These are phyloP conservation scores for Lagerstroemia speciosa DNA, from an alignment of 345 rosid genomes.

Conservation along the genomic window DNA sequence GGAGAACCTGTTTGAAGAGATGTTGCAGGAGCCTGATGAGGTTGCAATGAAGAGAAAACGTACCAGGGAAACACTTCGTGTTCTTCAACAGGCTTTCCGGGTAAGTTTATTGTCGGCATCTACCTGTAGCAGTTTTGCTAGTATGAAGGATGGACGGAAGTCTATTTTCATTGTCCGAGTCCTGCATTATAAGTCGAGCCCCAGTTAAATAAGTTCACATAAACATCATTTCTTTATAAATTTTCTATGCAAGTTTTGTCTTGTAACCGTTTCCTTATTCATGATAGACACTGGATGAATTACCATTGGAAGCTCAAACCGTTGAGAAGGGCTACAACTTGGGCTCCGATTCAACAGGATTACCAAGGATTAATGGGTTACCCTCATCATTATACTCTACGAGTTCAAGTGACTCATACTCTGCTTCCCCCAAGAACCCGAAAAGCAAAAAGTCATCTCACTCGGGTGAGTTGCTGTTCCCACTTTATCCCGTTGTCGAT, in stretches of 20 bases:
- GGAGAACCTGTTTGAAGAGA: conserved; percentile 94
- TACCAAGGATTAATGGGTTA: conserved; percentile 72
- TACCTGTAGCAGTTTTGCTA: not conserved
- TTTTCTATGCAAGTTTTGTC: not conserved
- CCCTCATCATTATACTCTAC: conserved; percentile 49
- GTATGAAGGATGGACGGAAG: too few species aligned
- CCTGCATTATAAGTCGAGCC: too few species aligned
- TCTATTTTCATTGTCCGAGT: too few species aligned
- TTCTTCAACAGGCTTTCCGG: conserved; percentile 90
- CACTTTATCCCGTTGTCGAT: conserved; percentile 41
- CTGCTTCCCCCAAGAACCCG: conserved; percentile 46
- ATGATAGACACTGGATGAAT: conserved; percentile 81
- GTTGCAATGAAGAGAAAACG: conserved; percentile 76
- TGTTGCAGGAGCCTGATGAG: conserved; percentile 97
- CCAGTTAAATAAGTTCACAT: not conserved
- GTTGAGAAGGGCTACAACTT: conserved; percentile 71
- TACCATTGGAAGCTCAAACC: conserved; percentile 85
- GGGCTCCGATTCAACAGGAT: conserved; percentile 59
- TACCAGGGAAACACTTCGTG: conserved; percentile 71
- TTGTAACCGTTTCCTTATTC: not conserved
- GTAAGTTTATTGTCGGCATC: conserved; percentile 30
- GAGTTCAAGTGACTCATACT: conserved; percentile 39
- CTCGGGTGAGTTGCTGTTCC: conserved; percentile 63
- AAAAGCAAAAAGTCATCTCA: conserved; percentile 57
- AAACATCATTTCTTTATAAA: not conserved